These are phyloP conservation scores for Fragaria nilgerrensis DNA, from an alignment of 306 rosid species.

Conservation along the genomic window DNA sequence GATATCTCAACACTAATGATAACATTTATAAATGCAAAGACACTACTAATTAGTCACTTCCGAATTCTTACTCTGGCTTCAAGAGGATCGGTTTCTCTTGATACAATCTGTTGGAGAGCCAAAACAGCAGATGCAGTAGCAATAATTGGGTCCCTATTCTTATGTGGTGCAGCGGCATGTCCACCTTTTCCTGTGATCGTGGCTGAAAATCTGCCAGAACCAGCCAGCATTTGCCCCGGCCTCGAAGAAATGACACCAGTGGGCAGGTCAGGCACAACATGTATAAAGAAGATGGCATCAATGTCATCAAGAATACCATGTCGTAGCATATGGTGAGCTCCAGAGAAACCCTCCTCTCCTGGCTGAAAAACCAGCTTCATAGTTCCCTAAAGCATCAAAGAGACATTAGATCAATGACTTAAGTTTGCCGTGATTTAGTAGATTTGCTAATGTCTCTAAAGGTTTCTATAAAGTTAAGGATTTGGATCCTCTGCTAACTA, in stretches of 20 bases:
- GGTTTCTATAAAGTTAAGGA: not conserved
- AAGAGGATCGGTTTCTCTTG: constrained; percentile 43
- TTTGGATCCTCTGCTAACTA: not conserved
- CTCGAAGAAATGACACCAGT: constrained; percentile 43
- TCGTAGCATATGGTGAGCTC: constrained; percentile 41
- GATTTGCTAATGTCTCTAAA: not conserved
- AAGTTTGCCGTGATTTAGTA: not conserved
- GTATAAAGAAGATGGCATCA: constrained; percentile 34
- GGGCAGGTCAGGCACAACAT: constrained; percentile 31
- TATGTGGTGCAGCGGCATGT: constrained; percentile 42
- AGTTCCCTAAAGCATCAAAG: constrained; percentile 31
- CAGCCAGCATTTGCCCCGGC: constrained; percentile 38
- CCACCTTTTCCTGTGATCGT: constrained; percentile 42
- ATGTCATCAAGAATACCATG: constrained; percentile 29
- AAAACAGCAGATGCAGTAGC: constrained; percentile 38
- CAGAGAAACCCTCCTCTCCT: constrained; percentile 40
- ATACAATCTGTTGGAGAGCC: constrained; percentile 46
- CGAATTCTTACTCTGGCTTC: constrained; percentile 29
- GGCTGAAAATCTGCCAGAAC: constrained; percentile 35
- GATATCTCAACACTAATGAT: too few species aligned
- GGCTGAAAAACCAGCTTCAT: constrained; percentile 49
- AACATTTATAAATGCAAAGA: not conserved
- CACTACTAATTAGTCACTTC: not conserved
- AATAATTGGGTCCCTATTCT: constrained; percentile 35
- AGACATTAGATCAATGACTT: not conserved